Evolutionary conservation across 1,139 yeast genomes (phyloP).

Genomic region (Meyerozyma smithsonii): DNA sequence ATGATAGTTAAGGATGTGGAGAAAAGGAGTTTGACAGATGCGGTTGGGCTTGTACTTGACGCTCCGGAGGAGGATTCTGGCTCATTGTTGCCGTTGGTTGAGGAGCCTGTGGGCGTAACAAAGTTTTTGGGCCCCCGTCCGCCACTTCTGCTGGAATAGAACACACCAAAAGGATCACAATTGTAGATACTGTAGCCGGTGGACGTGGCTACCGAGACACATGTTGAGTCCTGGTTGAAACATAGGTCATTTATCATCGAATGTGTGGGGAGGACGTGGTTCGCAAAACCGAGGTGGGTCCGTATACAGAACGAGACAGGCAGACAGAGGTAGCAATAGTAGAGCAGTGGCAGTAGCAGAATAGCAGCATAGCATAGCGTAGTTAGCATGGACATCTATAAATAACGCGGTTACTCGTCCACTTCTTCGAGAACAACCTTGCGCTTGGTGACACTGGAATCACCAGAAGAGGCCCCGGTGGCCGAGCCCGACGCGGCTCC

Average conservation of each 20-base stretch:
- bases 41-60: slow-evolving; percentile 18
- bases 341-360: too few relatives aligned
- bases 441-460: slow-evolving; percentile 19
- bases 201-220: slow-evolving; percentile 35
- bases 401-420: slow-evolving; percentile 25
- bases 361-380: background rate
- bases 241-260: slow-evolving; percentile 32
- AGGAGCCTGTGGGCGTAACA: background rate
- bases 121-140: background rate
- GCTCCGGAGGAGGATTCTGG: background rate
- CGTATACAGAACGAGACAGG: background rate
- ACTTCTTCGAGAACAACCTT: slow-evolving; percentile 45
- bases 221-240: slow-evolving; percentile 43
- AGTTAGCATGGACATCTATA: background rate
- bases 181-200: slow-evolving; percentile 36
- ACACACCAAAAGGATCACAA: slow-evolving; percentile 47
- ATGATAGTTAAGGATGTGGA: slow-evolving; percentile 66
- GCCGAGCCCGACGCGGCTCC: slow-evolving; percentile 10
- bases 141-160: slow-evolving; percentile 19
- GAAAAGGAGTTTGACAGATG: slow-evolving; percentile 55
- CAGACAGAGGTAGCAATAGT: too few relatives aligned
- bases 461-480: slow-evolving; percentile 13
- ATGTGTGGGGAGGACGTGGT: background rate
- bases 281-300: background rate
- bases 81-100: background rate